These are phyloP conservation scores for Trichoderma oligosporum DNA, from an alignment of 2,329 filamentous ascomycete genomes.

Conservation along the genomic window DNA sequence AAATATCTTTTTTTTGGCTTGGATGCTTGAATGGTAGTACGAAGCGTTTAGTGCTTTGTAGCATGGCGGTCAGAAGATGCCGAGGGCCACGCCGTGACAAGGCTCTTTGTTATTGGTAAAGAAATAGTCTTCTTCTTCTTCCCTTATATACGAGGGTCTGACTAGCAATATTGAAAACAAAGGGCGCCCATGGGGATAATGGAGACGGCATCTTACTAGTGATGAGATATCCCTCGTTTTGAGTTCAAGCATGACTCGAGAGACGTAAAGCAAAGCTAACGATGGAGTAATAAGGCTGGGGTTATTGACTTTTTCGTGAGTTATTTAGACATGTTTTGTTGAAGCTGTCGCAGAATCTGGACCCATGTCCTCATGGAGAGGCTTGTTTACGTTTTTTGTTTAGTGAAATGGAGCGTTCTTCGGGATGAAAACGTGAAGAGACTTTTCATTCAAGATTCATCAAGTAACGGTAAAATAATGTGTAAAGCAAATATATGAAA, in stretches of 20 bases:
- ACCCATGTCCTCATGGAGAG: constrained; percentile 6
- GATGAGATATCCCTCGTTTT: too few species aligned
- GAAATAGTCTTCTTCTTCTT: neutral
- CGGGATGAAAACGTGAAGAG: neutral
- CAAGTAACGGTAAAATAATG: too few species aligned
- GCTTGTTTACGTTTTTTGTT: constrained; percentile 9
- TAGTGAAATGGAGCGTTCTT: neutral
- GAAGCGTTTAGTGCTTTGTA: neutral
- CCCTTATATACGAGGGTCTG: too few species aligned
- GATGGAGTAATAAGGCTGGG: neutral
- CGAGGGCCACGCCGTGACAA: neutral
- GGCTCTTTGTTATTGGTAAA: neutral
- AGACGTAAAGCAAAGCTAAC: neutral
- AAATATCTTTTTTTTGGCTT: too few species aligned
- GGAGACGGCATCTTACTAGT: too few species aligned
- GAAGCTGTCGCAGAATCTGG: neutral
- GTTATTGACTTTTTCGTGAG: neutral
- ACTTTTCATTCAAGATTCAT: neutral
- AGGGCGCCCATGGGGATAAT: too few species aligned
- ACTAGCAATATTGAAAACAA: too few species aligned
- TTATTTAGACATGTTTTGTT: neutral
- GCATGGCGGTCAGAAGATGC: neutral
- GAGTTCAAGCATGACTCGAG: constrained; percentile 1
- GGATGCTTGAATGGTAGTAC: too few species aligned
- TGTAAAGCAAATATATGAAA: too few species aligned